Percentiles rank a stretch among this genome's conserved stretches.
phyloP scores from a whole-genome alignment of 1,139 yeast species.

The Candida sp. region DNA sequence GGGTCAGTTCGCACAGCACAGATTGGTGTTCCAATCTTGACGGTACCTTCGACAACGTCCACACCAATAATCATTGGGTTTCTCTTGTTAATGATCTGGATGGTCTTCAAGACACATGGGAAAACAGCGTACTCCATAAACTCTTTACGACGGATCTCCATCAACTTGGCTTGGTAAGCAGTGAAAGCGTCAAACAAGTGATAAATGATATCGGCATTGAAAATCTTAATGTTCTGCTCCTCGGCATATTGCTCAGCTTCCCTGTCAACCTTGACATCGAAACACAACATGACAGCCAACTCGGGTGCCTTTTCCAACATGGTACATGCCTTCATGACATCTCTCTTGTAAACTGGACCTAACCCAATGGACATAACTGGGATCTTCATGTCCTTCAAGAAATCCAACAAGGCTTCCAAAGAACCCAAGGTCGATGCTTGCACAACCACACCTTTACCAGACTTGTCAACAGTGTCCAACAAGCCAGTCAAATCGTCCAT shows the following conservation, averaged over 20 bases:
- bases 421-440: slow-evolving; percentile 99
- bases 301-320: slow-evolving; percentile 98
- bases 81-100: slow-evolving; percentile 97
- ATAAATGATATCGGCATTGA: slow-evolving; percentile 95
- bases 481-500: slow-evolving; percentile 98
- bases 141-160: slow-evolving; percentile 91
- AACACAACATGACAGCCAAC: slow-evolving; percentile 95
- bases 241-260: slow-evolving; percentile 98
- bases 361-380: slow-evolving; percentile 98
- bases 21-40: slow-evolving; percentile 93
- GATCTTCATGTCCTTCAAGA: slow-evolving; percentile 97
- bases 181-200: slow-evolving; percentile 96
- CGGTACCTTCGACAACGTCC: slow-evolving; percentile 90
- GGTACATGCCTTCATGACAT: slow-evolving; percentile 96
- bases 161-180: slow-evolving; percentile 84
- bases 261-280: slow-evolving; percentile 95
- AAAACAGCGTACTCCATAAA: slow-evolving; percentile 88
- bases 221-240: slow-evolving; percentile 89
- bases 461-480: slow-evolving; percentile 90
- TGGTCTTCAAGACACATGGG: slow-evolving; percentile 94
- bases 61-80: slow-evolving; percentile 99
- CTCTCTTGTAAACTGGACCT: slow-evolving; percentile 98
- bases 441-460: slow-evolving; percentile 97
- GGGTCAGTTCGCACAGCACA: slow-evolving; percentile 94
- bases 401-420: slow-evolving; percentile 93